Evolutionary conservation across 2,329 filamentous ascomycete genomes (phyloP).

Genomic region (Diaporthe citrichinensis): DNA sequence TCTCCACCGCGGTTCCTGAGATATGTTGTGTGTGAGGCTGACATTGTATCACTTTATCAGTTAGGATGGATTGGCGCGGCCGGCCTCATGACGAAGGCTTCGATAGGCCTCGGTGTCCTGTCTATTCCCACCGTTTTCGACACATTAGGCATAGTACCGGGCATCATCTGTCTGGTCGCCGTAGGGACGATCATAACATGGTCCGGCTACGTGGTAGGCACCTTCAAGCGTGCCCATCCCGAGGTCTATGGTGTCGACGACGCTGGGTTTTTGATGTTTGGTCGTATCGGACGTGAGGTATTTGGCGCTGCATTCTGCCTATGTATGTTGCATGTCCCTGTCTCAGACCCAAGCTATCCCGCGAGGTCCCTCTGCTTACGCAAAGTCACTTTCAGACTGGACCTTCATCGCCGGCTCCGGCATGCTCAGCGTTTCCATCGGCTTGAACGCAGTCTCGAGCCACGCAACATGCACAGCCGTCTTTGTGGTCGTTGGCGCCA

Average conservation of each 20-base stretch:
- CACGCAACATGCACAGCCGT: conserved; percentile 47
- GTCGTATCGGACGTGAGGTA: conserved; percentile 9
- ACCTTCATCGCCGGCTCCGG: conserved; percentile 46
- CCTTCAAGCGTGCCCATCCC: neutral
- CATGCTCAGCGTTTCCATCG: conserved; percentile 44
- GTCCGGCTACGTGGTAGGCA: conserved; percentile 16
- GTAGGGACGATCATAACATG: conserved; percentile 5
- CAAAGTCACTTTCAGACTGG: conserved; percentile 31
- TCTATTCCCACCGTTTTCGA: conserved; percentile 26
- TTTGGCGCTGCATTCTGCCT: conserved; percentile 14
- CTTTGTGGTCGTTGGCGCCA: conserved; percentile 47
- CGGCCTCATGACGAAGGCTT: conserved; percentile 18
- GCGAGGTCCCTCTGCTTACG: neutral
- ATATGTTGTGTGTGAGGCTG: neutral
- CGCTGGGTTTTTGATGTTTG: conserved; percentile 5
- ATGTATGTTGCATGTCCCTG: neutral
- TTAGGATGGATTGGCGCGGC: conserved; percentile 15
- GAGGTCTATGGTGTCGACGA: conserved; percentile 24
- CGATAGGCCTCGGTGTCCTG: conserved; percentile 12
- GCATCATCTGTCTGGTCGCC: conserved; percentile 1
- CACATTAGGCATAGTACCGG: conserved; percentile 14
- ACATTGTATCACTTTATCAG: neutral
- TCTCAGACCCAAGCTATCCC: rapidly evolving
- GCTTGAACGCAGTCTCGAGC: conserved; percentile 47
- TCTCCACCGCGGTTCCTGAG: too few relatives aligned